phyloP scores from a whole-genome alignment of 768 basidiomycete species.

The Exsudoporus frostii region DNA sequence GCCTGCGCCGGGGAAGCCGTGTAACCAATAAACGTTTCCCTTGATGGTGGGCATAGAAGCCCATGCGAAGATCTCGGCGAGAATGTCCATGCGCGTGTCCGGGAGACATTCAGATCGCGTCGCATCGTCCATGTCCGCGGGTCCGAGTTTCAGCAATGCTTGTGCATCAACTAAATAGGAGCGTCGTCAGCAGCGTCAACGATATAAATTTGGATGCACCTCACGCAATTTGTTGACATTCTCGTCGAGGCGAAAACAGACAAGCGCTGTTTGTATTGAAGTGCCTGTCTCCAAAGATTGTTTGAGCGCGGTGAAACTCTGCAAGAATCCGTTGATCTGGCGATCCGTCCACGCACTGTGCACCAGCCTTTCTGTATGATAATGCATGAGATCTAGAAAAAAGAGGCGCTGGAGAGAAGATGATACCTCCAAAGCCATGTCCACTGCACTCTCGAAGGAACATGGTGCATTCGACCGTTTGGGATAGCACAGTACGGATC shows the following conservation, averaged over 20 bases:
- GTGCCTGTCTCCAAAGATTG: constrained; percentile 27
- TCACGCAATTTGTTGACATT: constrained; percentile 26
- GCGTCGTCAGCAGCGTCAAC: not conserved
- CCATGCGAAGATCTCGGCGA: constrained; percentile 27
- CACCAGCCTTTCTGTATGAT: constrained; percentile 13
- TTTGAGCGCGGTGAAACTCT: constrained; percentile 23
- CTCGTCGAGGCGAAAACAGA: constrained; percentile 30
- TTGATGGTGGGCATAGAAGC: constrained; percentile 15
- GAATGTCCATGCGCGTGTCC: constrained; percentile 30
- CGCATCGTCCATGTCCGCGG: constrained; percentile 29
- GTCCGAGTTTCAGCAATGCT: constrained; percentile 23
- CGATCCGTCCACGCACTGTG: constrained; percentile 20
- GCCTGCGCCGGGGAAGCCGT: constrained; percentile 35
- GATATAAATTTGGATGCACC: not conserved
- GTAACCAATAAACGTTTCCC: constrained; percentile 32
- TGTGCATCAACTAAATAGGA: constrained; percentile 16
- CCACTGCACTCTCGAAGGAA: constrained; percentile 37
- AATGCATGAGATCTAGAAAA: constrained; percentile 4
- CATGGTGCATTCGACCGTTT: constrained; percentile 36
- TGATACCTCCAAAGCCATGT: constrained; percentile 33
- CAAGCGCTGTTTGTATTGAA: constrained; percentile 22
- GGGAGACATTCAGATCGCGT: constrained; percentile 29
- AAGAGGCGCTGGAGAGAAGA: not conserved
- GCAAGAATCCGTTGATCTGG: constrained; percentile 19
- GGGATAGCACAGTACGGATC: constrained; percentile 26